These are phyloP conservation scores for Rhynchosporium agropyri DNA, from an alignment of 2,329 filamentous ascomycete species.

Conservation along the genomic window DNA sequence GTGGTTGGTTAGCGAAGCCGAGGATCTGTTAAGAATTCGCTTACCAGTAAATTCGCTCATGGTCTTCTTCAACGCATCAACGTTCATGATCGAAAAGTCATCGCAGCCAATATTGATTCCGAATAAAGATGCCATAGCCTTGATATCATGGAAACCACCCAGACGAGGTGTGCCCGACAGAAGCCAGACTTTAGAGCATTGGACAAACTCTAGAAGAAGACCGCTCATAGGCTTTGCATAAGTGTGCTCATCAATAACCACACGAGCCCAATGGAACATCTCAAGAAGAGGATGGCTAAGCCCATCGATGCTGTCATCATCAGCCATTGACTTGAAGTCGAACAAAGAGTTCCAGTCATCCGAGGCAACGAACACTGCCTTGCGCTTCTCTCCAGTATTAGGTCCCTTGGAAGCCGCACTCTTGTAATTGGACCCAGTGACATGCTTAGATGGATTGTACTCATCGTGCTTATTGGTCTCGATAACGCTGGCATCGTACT, in stretches of 20 bases:
- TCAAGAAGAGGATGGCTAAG: constrained; percentile 51
- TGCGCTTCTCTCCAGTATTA: constrained; percentile 13
- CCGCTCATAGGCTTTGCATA: constrained; percentile 49
- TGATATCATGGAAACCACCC: constrained; percentile 60
- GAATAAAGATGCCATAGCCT: constrained; percentile 59
- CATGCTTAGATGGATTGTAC: constrained; percentile 36
- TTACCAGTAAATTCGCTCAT: constrained; percentile 49
- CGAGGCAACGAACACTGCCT: not conserved
- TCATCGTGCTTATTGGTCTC: constrained; percentile 39
- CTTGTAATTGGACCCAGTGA: constrained; percentile 38
- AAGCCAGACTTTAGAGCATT: constrained; percentile 49
- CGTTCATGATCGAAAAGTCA: constrained; percentile 48
- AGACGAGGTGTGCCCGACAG: constrained; percentile 65
- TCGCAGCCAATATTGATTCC: constrained; percentile 57
- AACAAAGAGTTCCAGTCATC: not conserved
- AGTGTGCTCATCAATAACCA: constrained; percentile 68
- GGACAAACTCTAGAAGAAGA: constrained; percentile 10
- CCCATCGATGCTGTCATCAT: not conserved
- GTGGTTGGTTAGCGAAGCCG: constrained; percentile 18
- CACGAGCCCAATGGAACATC: constrained; percentile 60
- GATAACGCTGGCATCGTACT: constrained; percentile 39
- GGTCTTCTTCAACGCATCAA: constrained; percentile 49
- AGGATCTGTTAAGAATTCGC: constrained; percentile 15
- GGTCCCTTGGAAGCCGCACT: constrained; percentile 2
- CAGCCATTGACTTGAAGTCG: not conserved